Evolutionary conservation across 2,329 filamentous ascomycete species (phyloP).

Genomic region (Phialocephala sp.): DNA sequence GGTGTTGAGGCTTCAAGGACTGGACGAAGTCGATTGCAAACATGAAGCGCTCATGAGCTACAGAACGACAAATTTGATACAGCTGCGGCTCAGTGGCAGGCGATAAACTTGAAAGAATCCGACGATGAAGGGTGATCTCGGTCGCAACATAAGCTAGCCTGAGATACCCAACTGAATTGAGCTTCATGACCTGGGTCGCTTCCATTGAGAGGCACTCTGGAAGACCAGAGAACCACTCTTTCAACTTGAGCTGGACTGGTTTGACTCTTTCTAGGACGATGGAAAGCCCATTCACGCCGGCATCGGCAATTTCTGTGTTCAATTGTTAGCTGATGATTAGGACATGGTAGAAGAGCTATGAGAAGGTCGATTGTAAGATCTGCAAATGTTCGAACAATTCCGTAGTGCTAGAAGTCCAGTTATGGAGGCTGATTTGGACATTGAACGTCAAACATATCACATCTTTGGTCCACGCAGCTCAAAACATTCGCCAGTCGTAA

Average conservation of each 20-base stretch:
- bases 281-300: constrained; percentile 31
- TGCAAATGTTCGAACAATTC: neutral
- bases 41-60: constrained; percentile 48
- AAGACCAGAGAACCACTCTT: constrained; percentile 54
- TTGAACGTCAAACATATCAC: no score
- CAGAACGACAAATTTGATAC: constrained; percentile 38
- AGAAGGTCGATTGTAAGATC: neutral
- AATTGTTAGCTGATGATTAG: neutral
- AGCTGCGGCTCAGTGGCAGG: constrained; percentile 34
- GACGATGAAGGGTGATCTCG: constrained; percentile 57
- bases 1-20: constrained; percentile 51
- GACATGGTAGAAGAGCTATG: neutral
- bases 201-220: constrained; percentile 54
- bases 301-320: constrained; percentile 33
- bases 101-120: constrained; percentile 52
- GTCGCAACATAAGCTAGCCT: constrained; percentile 58
- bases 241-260: constrained; percentile 54
- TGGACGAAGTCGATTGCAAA: constrained; percentile 49
- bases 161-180: constrained; percentile 52
- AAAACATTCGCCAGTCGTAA: no score
- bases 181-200: constrained; percentile 47
- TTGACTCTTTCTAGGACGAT: constrained; percentile 53
- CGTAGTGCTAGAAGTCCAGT: no score
- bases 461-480: no score
- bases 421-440: no score